Base-by-base conservation (phyloP, 495 filamentous ascomycete genomes). In the Glutinoglossum americanum region DNA sequence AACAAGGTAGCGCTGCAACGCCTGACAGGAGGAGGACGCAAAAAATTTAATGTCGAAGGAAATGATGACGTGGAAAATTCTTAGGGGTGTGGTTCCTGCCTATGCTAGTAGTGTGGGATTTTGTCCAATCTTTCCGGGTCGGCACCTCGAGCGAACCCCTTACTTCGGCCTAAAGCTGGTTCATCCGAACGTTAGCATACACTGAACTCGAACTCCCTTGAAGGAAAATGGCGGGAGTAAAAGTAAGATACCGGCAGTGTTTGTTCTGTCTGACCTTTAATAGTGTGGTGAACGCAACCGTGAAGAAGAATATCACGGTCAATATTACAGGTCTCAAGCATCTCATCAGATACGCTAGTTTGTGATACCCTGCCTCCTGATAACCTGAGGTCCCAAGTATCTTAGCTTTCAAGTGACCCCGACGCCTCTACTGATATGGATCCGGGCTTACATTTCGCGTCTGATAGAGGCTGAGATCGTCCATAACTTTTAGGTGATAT, bases 1-100 rank as follows among this genome's bases (percentile, higher is more conserved):
- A 83, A 89, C 72, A 88, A 85, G 70, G 81, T 97, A 64, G 84
- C 87, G 64, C 70, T 94, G 68, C 87, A 90, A 69, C 80, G 83
- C 68, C 80, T 96, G 64, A 89, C 83, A 60, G 84, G 83, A 66
- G 73, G 72, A 60, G 84, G 84, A 60, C 83, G 87, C 62, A 93
- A 83, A 69, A 94, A 87, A 72, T 86, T 96, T 70, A 86, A 77
- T 70, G 80, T 92, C 72, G 84, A 74, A 67, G 80, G 72, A 60
- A 80, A 80, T 65, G 77, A 84, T 64, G 80, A 82, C 61, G 82
- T 83, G 67, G 76, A 79, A 71, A 75, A 77, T 63, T 64, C 68
- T 71, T 74, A 74, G 73, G 70, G 67, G 5, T 53, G 30, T 15
- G 49, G 26, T 30, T 21, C 47, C 55, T 55, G 62, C 60, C 60